A percentile compares a stretch with the other conserved stretches of the same genome.
These are phyloP conservation scores for Globisporangium apiculatum DNA, from an alignment of 352 stramenopile genomes.

Conservation along the genomic window DNA sequence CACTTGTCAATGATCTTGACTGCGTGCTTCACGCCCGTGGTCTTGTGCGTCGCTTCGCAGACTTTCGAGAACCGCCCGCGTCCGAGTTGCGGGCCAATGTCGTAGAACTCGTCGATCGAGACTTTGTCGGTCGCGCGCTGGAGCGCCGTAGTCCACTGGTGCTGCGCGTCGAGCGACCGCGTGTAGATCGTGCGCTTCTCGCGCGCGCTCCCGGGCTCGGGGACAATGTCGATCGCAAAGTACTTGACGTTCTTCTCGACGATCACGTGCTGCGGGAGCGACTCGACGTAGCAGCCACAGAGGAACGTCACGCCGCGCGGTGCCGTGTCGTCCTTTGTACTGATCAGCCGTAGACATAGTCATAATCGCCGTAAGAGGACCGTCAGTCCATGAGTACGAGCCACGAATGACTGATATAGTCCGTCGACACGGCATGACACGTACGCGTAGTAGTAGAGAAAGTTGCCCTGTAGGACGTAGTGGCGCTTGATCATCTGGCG, in stretches of 20 bases:
- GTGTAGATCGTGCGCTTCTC: constrained; percentile 84
- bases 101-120: constrained; percentile 87
- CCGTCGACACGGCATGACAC: neutral
- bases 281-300: constrained; percentile 75
- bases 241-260: constrained; percentile 78
- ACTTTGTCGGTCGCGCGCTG: constrained; percentile 82
- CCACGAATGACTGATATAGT: too few species aligned
- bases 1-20: constrained; percentile 94
- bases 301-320: constrained; percentile 75
- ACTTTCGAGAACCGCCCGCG: constrained; percentile 87
- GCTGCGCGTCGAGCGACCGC: constrained; percentile 60
- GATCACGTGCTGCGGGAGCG: constrained; percentile 42
- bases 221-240: constrained; percentile 85
- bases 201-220: constrained; percentile 49
- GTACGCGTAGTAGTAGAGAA: constrained; percentile 85
- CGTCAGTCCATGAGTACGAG: too few species aligned
- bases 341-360: constrained; percentile 6
- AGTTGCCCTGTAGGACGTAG: constrained; percentile 84
- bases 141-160: constrained; percentile 72
- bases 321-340: constrained; percentile 56
- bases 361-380: too few species aligned
- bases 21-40: constrained; percentile 58
- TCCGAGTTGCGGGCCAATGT: constrained; percentile 84
- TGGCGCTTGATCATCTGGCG: constrained; percentile 84
- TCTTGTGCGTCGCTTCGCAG: constrained; percentile 66